These are phyloP conservation scores for Candida anutae DNA, from an alignment of 1,139 yeast genomes.

Conservation along the genomic window DNA sequence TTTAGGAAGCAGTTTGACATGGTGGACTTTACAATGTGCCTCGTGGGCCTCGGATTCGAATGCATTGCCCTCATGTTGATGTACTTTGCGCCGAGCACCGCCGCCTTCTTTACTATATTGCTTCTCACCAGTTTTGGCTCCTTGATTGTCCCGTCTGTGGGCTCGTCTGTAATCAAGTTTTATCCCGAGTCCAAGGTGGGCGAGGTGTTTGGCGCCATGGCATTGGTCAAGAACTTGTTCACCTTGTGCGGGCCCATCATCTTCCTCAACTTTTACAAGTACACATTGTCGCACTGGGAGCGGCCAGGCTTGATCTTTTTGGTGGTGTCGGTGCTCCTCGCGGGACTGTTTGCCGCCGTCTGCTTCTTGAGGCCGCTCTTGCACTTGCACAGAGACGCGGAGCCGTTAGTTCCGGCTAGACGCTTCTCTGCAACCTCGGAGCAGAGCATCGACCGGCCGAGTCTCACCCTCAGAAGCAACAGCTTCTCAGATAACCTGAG, in stretches of 20 bases:
- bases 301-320: conserved; percentile 6
- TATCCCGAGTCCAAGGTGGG: conserved; percentile 40
- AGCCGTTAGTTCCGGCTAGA: too few species aligned
- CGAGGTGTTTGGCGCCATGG: conserved; percentile 47
- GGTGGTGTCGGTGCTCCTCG: too few species aligned
- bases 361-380: too few species aligned
- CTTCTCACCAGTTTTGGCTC: conserved; percentile 44
- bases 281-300: conserved; percentile 5
- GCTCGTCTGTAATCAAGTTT: conserved; percentile 45
- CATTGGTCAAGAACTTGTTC: conserved; percentile 34
- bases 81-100: conserved; percentile 4
- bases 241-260: conserved; percentile 31
- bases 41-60: conserved; percentile 28
- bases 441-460: too few species aligned
- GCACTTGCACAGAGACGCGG: conserved; percentile 1
- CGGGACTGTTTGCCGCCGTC: too few species aligned
- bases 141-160: conserved; percentile 36
- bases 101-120: conserved; percentile 4
- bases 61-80: conserved; percentile 30
- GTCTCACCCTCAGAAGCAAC: too few species aligned
- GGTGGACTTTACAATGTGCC: conserved; percentile 40
- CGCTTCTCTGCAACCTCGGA: too few species aligned
- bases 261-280: conserved; percentile 30
- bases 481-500: too few species aligned
- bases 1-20: conserved; percentile 42